Percentiles rank a stretch among this genome's conserved stretches.
phyloP scores from a whole-genome alignment of 2,329 filamentous ascomycete genomes.

The Colletotrichum lini region DNA sequence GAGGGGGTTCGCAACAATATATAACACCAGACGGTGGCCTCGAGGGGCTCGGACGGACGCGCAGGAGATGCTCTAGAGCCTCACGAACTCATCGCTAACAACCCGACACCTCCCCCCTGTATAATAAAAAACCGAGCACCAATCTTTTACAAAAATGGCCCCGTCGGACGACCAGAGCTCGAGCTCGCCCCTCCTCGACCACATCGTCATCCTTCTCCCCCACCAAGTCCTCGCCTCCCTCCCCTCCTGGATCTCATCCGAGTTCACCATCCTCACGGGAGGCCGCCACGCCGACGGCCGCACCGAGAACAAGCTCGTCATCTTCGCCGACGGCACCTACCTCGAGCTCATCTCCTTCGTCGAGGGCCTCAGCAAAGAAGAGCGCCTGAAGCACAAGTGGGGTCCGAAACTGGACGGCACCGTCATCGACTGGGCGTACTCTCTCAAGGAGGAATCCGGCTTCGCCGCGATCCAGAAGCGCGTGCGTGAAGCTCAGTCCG shows the following conservation, averaged over 20 bases:
- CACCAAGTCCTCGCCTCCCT: conserved; percentile 61
- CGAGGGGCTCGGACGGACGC: too few relatives aligned
- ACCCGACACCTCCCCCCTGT: too few relatives aligned
- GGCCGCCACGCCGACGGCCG: conserved; percentile 73
- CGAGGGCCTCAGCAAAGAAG: conserved; percentile 47
- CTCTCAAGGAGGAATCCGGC: conserved; percentile 52
- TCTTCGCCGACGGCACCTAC: conserved; percentile 75
- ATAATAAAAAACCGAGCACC: too few relatives aligned
- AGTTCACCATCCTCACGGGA: conserved; percentile 72
- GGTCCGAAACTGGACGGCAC: conserved; percentile 63
- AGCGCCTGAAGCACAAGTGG: conserved; percentile 70
- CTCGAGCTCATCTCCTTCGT: conserved; percentile 77
- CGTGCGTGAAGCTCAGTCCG: conserved; percentile 50
- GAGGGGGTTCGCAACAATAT: conserved; percentile 23
- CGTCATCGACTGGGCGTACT: conserved; percentile 74
- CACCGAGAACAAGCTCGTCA: conserved; percentile 74
- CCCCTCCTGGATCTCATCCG: conserved; percentile 64
- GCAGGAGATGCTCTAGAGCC: too few relatives aligned
- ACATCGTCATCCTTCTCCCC: conserved; percentile 75
- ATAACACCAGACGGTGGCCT: background rate
- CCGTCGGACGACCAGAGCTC: background rate
- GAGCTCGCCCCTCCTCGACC: conserved; percentile 65
- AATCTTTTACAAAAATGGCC: conserved; percentile 18
- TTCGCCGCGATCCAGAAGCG: conserved; percentile 56
- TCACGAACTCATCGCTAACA: background rate